Percentiles rank a stretch among this genome's conserved stretches.
phyloP scores from a whole-genome alignment of 768 basidiomycete species.

The Hortiboletus campestris region DNA sequence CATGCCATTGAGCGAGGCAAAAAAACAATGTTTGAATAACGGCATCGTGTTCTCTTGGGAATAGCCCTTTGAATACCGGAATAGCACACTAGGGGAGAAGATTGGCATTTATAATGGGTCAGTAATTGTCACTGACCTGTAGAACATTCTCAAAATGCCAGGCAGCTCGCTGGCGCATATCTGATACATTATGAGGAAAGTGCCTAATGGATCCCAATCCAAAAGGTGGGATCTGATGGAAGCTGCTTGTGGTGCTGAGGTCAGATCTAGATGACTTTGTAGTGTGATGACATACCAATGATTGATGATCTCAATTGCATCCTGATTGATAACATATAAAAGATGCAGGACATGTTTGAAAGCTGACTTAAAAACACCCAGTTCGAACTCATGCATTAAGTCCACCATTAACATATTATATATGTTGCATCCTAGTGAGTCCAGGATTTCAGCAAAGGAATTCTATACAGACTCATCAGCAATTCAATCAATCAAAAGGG shows the following conservation, averaged over 20 bases:
- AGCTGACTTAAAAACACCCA: slow-evolving; percentile 38
- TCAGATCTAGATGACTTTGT: neutral
- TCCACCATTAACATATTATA: slow-evolving; percentile 18
- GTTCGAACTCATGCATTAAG: slow-evolving; percentile 42
- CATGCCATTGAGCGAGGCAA: slow-evolving; percentile 10
- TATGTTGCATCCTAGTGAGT: neutral
- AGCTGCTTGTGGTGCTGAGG: slow-evolving; percentile 1
- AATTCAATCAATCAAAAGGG: slow-evolving; percentile 21
- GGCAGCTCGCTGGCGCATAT: slow-evolving; percentile 34
- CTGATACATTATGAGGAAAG: slow-evolving; percentile 37
- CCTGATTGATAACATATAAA: slow-evolving; percentile 13
- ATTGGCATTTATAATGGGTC: too few species aligned
- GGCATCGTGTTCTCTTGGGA: slow-evolving; percentile 25
- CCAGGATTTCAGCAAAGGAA: neutral
- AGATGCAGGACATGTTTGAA: slow-evolving; percentile 38
- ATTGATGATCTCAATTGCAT: slow-evolving; percentile 23
- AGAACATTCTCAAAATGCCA: slow-evolving; percentile 11
- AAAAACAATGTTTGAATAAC: slow-evolving; percentile 22
- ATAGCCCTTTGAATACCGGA: slow-evolving; percentile 39
- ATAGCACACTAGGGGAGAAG: slow-evolving; percentile 23
- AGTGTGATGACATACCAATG: slow-evolving; percentile 11
- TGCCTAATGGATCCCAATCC: slow-evolving; percentile 31
- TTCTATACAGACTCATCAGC: slow-evolving; percentile 25
- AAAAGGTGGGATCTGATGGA: slow-evolving; percentile 15
- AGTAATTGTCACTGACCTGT: slow-evolving; percentile 3